phyloP scores from a whole-genome alignment of 495 filamentous ascomycete species.

The Durotheca rogersii region DNA sequence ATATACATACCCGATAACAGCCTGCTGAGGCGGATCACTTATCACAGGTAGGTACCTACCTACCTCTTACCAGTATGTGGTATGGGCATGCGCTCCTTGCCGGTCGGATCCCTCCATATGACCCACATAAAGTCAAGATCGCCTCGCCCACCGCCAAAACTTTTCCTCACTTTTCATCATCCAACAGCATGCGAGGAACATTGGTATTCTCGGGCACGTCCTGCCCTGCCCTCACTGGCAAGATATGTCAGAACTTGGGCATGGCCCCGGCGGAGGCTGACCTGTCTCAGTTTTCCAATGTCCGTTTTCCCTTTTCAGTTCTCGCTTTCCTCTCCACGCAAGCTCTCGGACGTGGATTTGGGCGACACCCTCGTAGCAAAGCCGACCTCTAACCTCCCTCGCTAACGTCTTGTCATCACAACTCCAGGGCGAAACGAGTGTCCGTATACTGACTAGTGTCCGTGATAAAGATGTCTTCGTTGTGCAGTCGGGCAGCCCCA shows the following conservation, averaged over 20 bases:
- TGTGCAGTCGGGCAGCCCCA: conserved; percentile 92
- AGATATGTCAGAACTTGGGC: conserved; percentile 61
- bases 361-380: conserved; percentile 68
- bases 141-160: conserved; percentile 27
- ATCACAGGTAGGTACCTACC: no score
- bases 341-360: conserved; percentile 61
- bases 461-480: conserved; percentile 99
- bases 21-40: background rate
- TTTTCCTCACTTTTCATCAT: conserved; percentile 31
- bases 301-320: conserved; percentile 34
- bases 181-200: conserved; percentile 55
- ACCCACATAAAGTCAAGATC: conserved; percentile 33
- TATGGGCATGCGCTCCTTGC: no score
- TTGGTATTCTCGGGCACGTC: conserved; percentile 59
- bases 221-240: conserved; percentile 55
- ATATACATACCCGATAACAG: background rate
- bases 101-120: no score
- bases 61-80: no score
- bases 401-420: conserved; percentile 72
- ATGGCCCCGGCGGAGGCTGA: conserved; percentile 58
- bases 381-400: conserved; percentile 50
- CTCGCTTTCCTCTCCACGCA: conserved; percentile 9
- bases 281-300: conserved; percentile 61
- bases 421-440: conserved; percentile 87
- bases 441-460: conserved; percentile 89